Percentiles rank a stretch among this genome's conserved stretches.
Evolutionary conservation across 768 basidiomycete species (phyloP).

Genomic region (Trametes coccinea): DNA sequence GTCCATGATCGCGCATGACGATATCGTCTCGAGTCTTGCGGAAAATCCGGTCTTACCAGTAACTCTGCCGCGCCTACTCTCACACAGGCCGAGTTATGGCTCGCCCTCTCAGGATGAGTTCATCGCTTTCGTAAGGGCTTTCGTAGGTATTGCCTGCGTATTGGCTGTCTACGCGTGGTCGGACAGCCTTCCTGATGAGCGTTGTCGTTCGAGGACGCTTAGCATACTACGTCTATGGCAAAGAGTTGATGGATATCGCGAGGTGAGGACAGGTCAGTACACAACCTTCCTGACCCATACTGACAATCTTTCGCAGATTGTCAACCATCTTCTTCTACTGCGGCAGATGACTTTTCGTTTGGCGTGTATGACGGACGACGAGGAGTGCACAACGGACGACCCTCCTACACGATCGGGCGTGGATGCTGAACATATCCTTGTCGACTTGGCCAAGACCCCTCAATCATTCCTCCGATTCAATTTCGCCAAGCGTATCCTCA

Average conservation of each 20-base stretch:
- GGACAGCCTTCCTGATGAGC: slow-evolving; percentile 68
- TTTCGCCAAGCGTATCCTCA: slow-evolving; percentile 58
- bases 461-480: slow-evolving; percentile 58
- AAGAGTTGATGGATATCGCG: slow-evolving; percentile 65
- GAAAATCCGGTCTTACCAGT: slow-evolving; percentile 41
- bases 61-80: slow-evolving; percentile 39
- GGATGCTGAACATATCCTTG: slow-evolving; percentile 68
- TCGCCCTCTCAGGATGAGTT: slow-evolving; percentile 55
- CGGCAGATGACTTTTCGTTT: slow-evolving; percentile 73
- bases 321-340: slow-evolving; percentile 70
- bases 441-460: slow-evolving; percentile 61
- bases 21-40: slow-evolving; percentile 47
- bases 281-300: not conserved
- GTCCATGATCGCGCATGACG: slow-evolving; percentile 61
- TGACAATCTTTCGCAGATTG: slow-evolving; percentile 47
- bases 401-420: slow-evolving; percentile 60
- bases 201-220: slow-evolving; percentile 63
- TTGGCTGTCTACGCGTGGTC: slow-evolving; percentile 79
- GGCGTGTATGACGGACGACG: slow-evolving; percentile 66
- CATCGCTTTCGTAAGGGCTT: slow-evolving; percentile 62
- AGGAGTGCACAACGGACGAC: slow-evolving; percentile 28
- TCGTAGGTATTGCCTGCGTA: slow-evolving; percentile 65
- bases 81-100: slow-evolving; percentile 33
- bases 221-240: slow-evolving; percentile 69
- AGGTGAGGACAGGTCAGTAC: slow-evolving; percentile 44